Base-by-base conservation (phyloP, 176 grass and related monocot species). In the Leersia perrieri region DNA sequence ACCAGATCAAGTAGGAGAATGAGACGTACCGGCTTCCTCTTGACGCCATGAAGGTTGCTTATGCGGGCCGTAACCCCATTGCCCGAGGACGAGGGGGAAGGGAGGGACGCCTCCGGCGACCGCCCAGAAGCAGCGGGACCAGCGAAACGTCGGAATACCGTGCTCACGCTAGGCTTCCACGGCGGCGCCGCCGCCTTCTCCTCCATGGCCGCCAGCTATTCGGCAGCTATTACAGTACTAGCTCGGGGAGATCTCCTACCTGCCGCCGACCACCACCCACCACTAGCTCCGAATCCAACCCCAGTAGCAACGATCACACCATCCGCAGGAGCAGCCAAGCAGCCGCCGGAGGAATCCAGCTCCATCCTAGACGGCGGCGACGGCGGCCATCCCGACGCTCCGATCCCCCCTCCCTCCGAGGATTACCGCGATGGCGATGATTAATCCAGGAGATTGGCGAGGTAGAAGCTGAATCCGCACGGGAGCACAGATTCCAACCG, bases 21-120 rank as follows among this genome's bases (percentile, higher is more conserved):
- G 74, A 91, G 32, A 49, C 80, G 44, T 97, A 97, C 91, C 75
- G 91, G 79, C 44, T 76, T 91, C 73, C 61, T 93, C 47, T 20
- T 87, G 75, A 84, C 74, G 18, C 70, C 60, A 12, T 84, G 78
- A 63, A 90, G 85, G 34, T 74, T 86, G 90, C 88, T 82, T 32
- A 84, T 5, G 23, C 79, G 73, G 20, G 66, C 26, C 25, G 81
- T 30, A 65, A 77, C 80, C 29, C 87, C 81, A 36, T 73, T 81
- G 80, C 78, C 72, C n/a, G 77, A 68, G 30, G 42, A 51, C n/a
- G 60, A 83, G 26, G 77, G 33, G 44, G 83, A 63, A 20, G 22
- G 14, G 18, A n/a, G 22, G 15, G 75, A 72, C 57, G 65, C 65
- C 61, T 41, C 49, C 34, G 14, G 33, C 30, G 36, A 12, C 33